Evolutionary conservation across 805 yeast species (phyloP).

Genomic region (Hemisphaericaspora nanyangensis): DNA sequence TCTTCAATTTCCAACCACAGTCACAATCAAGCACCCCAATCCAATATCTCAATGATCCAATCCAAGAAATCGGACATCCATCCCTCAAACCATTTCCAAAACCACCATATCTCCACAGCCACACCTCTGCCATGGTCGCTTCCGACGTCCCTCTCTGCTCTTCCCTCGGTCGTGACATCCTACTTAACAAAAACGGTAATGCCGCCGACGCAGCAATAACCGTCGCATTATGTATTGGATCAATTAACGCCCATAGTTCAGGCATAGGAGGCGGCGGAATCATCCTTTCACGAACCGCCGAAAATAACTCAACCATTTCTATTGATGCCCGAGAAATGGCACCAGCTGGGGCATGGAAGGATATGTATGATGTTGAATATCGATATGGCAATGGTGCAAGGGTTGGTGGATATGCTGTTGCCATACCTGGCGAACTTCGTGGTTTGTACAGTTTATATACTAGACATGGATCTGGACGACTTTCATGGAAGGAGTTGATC

Average conservation of each 20-base stretch:
- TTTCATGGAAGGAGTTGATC: conserved; percentile 69
- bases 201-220: conserved; percentile 96
- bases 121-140: conserved; percentile 58
- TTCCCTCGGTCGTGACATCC: conserved; percentile 53
- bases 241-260: conserved; percentile 74
- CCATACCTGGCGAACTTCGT: conserved; percentile 85
- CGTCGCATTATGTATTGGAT: conserved; percentile 83
- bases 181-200: conserved; percentile 53
- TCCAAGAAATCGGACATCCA: conserved; percentile 27
- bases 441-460: conserved; percentile 67
- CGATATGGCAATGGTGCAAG: conserved; percentile 34
- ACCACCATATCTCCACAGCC: conserved; percentile 37
- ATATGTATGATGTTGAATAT: conserved; percentile 56
- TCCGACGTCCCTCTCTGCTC: conserved; percentile 66
- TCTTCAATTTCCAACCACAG: too few species aligned
- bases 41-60: conserved; percentile 10
- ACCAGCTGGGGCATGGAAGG: conserved; percentile 55
- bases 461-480: conserved; percentile 64
- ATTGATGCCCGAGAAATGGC: conserved; percentile 91
- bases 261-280: conserved; percentile 95
- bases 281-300: conserved; percentile 38
- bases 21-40: not conserved
- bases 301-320: conserved; percentile 46
- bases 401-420: conserved; percentile 86
- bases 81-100: conserved; percentile 40